These are phyloP conservation scores for Geotrichum bryndzae DNA, from an alignment of 1,139 yeast genomes.

Conservation along the genomic window DNA sequence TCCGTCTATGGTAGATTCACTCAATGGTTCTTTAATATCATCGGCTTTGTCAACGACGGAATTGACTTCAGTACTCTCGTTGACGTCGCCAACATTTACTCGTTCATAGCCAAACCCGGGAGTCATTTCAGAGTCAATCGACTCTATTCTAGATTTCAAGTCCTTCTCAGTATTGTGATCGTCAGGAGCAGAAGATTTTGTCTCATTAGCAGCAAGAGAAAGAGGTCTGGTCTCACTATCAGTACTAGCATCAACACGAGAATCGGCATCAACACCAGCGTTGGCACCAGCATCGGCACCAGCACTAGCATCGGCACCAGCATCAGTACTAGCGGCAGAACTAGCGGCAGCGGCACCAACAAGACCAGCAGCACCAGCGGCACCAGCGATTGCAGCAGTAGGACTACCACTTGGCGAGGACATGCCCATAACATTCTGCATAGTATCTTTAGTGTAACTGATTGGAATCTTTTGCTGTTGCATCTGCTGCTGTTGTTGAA, in stretches of 20 bases:
- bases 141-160: slow-evolving; percentile 13
- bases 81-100: slow-evolving; percentile 20
- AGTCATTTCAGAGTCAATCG: slow-evolving; percentile 21
- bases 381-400: too few relatives aligned
- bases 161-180: slow-evolving; percentile 1
- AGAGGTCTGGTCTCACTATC: too few relatives aligned
- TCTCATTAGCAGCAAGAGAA: neutral
- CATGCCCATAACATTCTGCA: neutral
- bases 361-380: too few relatives aligned
- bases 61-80: slow-evolving; percentile 1
- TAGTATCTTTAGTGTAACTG: neutral
- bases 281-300: neutral
- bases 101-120: slow-evolving; percentile 24
- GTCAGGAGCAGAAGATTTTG: neutral
- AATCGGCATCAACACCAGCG: neutral
- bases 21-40: slow-evolving; percentile 7
- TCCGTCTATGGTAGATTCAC: slow-evolving; percentile 7
- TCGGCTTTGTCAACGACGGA: slow-evolving; percentile 7
- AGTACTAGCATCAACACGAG: neutral
- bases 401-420: neutral
- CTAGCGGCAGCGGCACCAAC: neutral
- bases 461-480: neutral
- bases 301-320: neutral
- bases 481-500: neutral
- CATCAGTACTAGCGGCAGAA: neutral